Percentiles rank a stretch among this genome's conserved stretches.
Conservation (phyloP, 2,329 filamentous ascomycete genomes). For the Diaporthe ilicicola region DNA sequence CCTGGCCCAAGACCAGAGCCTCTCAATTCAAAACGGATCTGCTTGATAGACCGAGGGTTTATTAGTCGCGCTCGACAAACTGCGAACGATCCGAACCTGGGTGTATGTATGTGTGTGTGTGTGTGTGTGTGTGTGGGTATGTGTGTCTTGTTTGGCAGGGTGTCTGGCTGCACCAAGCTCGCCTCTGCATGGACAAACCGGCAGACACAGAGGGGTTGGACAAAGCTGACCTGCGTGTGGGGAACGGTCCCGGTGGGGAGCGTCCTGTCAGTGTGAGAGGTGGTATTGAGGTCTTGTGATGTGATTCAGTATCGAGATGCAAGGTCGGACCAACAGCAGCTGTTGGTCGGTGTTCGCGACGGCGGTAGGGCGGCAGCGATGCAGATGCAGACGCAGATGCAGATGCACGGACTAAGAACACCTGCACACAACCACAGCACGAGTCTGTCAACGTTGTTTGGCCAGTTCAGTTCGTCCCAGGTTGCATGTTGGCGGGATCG, state of each 20-base stretch:
- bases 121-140: too few relatives aligned
- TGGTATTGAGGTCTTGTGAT: not conserved
- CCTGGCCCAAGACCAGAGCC: slow-evolving; percentile 16
- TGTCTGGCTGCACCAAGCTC: not conserved
- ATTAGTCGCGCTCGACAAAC: not conserved
- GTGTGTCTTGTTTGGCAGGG: not conserved
- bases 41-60: not conserved
- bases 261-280: not conserved
- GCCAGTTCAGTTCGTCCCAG: slow-evolving; percentile 3
- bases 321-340: slow-evolving; percentile 18
- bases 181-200: not conserved
- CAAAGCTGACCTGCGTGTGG: slow-evolving; percentile 9
- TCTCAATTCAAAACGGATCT: not conserved
- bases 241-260: not conserved
- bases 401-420: not conserved
- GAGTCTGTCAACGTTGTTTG: slow-evolving; percentile 8
- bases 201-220: not conserved
- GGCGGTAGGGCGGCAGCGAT: slow-evolving; percentile 9
- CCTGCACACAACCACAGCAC: not conserved
- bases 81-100: not conserved
- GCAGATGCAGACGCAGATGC: not conserved
- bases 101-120: not conserved
- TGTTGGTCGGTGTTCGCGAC: slow-evolving; percentile 16
- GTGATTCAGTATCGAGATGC: slow-evolving; percentile 11
- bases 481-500: slow-evolving; percentile 2